Evolutionary conservation across 2,329 filamentous ascomycete species (phyloP).

Genomic region (Incumbomyces delicatus): DNA sequence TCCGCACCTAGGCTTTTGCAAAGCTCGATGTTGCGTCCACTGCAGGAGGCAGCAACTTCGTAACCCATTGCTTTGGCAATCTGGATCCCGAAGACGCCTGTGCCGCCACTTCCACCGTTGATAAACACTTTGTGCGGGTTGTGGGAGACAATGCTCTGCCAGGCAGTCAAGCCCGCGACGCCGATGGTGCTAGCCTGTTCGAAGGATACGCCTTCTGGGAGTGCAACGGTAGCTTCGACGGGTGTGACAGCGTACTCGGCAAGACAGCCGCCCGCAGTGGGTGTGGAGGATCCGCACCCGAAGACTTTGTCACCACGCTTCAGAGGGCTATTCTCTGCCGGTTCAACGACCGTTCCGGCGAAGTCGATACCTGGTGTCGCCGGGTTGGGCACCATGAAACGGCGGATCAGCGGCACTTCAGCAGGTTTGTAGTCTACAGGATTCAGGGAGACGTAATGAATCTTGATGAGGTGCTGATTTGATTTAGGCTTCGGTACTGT

Average conservation of each 20-base stretch:
- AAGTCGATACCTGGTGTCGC: constrained; percentile 45
- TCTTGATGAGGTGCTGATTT: constrained; percentile 43
- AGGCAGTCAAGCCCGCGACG: constrained; percentile 40
- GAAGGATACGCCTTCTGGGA: constrained; percentile 36
- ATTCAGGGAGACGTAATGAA: constrained; percentile 47
- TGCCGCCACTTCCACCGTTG: constrained; percentile 56
- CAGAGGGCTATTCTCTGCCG: constrained; percentile 24
- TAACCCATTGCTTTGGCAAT: constrained; percentile 53
- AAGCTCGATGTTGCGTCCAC: constrained; percentile 46
- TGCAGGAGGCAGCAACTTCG: constrained; percentile 51
- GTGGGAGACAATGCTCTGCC: constrained; percentile 39
- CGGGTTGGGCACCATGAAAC: constrained; percentile 31
- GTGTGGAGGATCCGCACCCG: constrained; percentile 25
- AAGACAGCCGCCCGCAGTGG: constrained; percentile 33
- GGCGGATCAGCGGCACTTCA: constrained; percentile 38
- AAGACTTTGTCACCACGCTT: constrained; percentile 37
- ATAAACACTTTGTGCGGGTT: constrained; percentile 47
- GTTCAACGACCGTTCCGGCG: constrained; percentile 34
- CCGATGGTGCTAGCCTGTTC: constrained; percentile 36
- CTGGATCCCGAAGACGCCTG: constrained; percentile 52
- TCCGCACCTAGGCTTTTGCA: constrained; percentile 53
- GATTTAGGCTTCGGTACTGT: constrained; percentile 28
- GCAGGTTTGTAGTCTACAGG: constrained; percentile 56
- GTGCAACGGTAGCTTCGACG: constrained; percentile 24
- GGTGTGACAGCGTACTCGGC: constrained; percentile 34